Base-by-base conservation (phyloP, 2,329 filamentous ascomycete genomes). In the Chaetomium olivaceum region DNA sequence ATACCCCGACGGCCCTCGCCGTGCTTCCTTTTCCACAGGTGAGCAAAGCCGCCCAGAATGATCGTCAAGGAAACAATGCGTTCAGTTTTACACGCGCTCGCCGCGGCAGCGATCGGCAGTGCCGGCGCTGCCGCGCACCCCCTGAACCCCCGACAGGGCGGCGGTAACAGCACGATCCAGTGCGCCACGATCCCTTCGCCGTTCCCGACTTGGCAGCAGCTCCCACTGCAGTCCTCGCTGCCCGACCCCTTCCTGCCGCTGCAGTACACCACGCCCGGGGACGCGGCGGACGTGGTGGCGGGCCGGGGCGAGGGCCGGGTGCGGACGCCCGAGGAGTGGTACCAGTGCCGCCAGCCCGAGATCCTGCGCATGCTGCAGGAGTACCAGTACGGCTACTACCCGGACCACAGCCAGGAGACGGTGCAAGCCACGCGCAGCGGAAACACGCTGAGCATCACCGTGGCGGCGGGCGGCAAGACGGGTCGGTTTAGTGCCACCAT, bases 341-440 rank as follows among this genome's bases (percentile, higher is more conserved):
- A 79, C 68, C 71, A 75, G 54, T 84, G 81, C 71, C 80, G 81
- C 3, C 80, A 80, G 70, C 82, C 81, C 0, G 81, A 83, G 74
- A 81, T 84, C 61, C n/a, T 83, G 48, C 75, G 78, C 65, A 71
- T 83, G 69, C 74, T 84, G 23, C 81, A 83, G 68, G 79, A 83
- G 66, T 83, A 83, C 73, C 81, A 83, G 73, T 83, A 77, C 68
- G 81, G 81, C 9, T 82, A 81, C 72, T 83, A 83, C 70, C 81
- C 81, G 0, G 80, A 84, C 69, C 81, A 81, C 67, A 74, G 75
- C 4, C 73, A 75, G 39, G 82, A 83, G 65, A 82, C 76, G 3
- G 80, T 83, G 8, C 78, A 77, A 14, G 80, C 81, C 4, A 82
- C 80, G 16, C 77, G 81, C 27, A 80, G 76, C 65, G 80, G 81